These are phyloP conservation scores for Vigna hirtella DNA, from an alignment of 306 rosid genomes.

Conservation along the genomic window DNA sequence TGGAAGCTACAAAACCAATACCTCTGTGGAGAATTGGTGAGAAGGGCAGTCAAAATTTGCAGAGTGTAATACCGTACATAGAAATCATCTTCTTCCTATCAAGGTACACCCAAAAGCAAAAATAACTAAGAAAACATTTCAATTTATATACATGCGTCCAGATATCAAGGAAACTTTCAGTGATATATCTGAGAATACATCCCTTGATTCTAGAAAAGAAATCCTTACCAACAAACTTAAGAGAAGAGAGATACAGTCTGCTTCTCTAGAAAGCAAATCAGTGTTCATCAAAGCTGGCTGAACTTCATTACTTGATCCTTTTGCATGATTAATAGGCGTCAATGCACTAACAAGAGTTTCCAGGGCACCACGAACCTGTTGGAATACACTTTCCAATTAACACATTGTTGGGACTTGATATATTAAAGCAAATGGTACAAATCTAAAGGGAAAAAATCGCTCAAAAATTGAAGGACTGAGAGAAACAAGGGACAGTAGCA, in stretches of 20 bases:
- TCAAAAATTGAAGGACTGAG: not conserved
- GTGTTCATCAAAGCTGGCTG: constrained; percentile 79
- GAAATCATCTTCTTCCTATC: constrained; percentile 88
- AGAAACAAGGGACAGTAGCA: constrained; percentile 10
- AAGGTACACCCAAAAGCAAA: constrained; percentile 32
- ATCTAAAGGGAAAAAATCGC: not conserved
- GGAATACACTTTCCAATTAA: constrained; percentile 35
- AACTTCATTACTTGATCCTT: constrained; percentile 68
- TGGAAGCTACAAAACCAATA: constrained; percentile 45
- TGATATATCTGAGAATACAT: not conserved
- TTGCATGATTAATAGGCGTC: constrained; percentile 75
- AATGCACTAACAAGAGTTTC: constrained; percentile 83
- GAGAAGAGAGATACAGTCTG: constrained; percentile 80
- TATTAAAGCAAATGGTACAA: not conserved
- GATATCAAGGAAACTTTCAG: not conserved
- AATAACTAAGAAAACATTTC: not conserved
- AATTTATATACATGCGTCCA: constrained; percentile 27
- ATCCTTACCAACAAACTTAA: constrained; percentile 77
- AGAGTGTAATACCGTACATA: constrained; percentile 88
- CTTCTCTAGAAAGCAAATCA: constrained; percentile 83
- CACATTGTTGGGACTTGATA: constrained; percentile 26
- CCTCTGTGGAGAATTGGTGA: constrained; percentile 79
- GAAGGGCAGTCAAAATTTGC: constrained; percentile 88
- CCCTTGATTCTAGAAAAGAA: too few species aligned
- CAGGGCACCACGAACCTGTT: constrained; percentile 83